phyloP scores from a whole-genome alignment of 371 early-diverging fungal species.

The Rhizomucor pusillus region DNA sequence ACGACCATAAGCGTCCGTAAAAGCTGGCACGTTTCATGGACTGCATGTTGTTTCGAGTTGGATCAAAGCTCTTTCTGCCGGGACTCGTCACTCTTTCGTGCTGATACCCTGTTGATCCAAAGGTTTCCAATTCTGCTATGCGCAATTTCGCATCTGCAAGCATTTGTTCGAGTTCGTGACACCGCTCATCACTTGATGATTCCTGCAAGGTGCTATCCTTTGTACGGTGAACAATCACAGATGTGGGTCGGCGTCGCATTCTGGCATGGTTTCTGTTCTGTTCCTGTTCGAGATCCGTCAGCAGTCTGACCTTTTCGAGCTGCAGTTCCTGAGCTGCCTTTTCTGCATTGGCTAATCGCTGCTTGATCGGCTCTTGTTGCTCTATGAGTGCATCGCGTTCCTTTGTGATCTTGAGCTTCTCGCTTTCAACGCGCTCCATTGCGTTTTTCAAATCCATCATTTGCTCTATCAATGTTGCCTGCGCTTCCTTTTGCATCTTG shows the following conservation, averaged over 20 bases:
- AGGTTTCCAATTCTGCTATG: slow-evolving; percentile 27
- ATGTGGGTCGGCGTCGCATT: neutral
- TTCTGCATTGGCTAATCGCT: slow-evolving; percentile 6
- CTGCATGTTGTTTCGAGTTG: neutral
- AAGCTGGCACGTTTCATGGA: slow-evolving; percentile 20
- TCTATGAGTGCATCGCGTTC: slow-evolving; percentile 18
- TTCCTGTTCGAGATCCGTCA: slow-evolving; percentile 10
- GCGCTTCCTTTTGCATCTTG: slow-evolving; percentile 42
- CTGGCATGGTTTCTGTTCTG: slow-evolving; percentile 2
- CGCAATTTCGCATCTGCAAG: slow-evolving; percentile 30
- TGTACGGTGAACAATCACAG: neutral
- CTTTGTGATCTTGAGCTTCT: slow-evolving; percentile 20
- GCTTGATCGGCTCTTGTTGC: slow-evolving; percentile 6
- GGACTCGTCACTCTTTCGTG: neutral
- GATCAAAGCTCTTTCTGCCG: slow-evolving; percentile 12
- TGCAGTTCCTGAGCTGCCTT: slow-evolving; percentile 15
- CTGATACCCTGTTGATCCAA: slow-evolving; percentile 3
- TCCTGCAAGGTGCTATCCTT: neutral
- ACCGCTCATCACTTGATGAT: slow-evolving; percentile 11
- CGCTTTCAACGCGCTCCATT: slow-evolving; percentile 31
- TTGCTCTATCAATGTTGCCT: slow-evolving; percentile 36
- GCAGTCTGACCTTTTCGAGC: slow-evolving; percentile 3
- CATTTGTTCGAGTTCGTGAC: slow-evolving; percentile 26
- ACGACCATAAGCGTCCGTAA: slow-evolving; percentile 23
- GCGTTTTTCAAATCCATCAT: slow-evolving; percentile 39